Percentiles rank a stretch among this genome's conserved stretches.
These are phyloP conservation scores for Phytophthora rubi DNA, from an alignment of 352 stramenopile genomes.

Conservation along the genomic window DNA sequence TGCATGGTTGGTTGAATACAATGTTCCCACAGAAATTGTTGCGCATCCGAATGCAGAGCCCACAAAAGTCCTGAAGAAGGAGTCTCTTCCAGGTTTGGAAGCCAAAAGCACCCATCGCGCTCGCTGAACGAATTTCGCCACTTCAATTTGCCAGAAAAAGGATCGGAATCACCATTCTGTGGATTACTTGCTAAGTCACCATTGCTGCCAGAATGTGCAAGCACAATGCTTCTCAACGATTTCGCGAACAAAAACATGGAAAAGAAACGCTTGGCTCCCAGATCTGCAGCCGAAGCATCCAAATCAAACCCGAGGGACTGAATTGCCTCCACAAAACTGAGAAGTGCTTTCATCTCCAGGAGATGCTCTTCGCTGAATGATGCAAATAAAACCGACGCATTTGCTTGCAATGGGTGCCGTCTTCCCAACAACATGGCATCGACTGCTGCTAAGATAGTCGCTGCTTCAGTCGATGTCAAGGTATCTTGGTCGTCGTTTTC, in stretches of 20 bases:
- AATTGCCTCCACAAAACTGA: constrained; percentile 71
- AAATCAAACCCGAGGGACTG: constrained; percentile 82
- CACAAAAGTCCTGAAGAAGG: constrained; percentile 80
- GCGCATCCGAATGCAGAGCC: constrained; percentile 86
- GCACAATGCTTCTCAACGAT: constrained; percentile 58
- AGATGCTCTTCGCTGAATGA: constrained; percentile 74
- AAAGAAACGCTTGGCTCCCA: constrained; percentile 80
- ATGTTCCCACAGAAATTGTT: constrained; percentile 77
- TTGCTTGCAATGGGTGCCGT: constrained; percentile 29
- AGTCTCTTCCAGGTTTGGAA: constrained; percentile 48
- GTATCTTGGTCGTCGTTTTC: constrained; percentile 31
- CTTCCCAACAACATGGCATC: constrained; percentile 43
- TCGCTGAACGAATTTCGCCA: constrained; percentile 33
- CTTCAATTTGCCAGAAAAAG: constrained; percentile 20
- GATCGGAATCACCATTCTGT: constrained; percentile 29
- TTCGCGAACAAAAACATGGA: constrained; percentile 72
- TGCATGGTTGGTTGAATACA: constrained; percentile 61
- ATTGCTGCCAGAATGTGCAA: constrained; percentile 16
- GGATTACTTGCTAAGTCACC: constrained; percentile 19
- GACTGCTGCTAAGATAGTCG: constrained; percentile 40
- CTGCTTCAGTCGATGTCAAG: constrained; percentile 30
- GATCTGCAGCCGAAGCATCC: constrained; percentile 75
- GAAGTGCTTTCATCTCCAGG: constrained; percentile 73
- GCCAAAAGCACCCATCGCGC: constrained; percentile 18
- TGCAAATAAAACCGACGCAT: constrained; percentile 63